A percentile compares a stretch with the other conserved stretches of the same genome.
These are phyloP conservation scores for Jatropha multifida DNA, from an alignment of 441 rosid genomes.

Conservation along the genomic window DNA sequence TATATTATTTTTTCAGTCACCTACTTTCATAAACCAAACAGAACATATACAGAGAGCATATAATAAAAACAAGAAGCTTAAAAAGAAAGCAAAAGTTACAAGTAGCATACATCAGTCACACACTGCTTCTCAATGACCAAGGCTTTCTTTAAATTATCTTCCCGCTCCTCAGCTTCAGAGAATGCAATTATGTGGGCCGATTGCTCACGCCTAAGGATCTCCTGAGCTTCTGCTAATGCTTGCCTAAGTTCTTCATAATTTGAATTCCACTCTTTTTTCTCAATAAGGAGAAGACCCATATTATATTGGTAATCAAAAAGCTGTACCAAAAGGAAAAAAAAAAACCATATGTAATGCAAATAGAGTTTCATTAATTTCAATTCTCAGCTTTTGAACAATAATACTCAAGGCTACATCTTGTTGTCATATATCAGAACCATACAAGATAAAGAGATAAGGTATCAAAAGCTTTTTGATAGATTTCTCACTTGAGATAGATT, in stretches of 20 bases:
- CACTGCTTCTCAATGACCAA: conserved; percentile 57
- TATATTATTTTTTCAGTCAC: background rate
- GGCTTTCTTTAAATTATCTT: conserved; percentile 64
- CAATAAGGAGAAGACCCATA: conserved; percentile 88
- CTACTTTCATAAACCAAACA: background rate
- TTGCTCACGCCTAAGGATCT: conserved; percentile 77
- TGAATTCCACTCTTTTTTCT: conserved; percentile 69
- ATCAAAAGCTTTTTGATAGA: background rate
- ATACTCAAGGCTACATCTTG: background rate
- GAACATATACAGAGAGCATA: background rate
- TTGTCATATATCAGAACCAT: conserved; percentile 1
- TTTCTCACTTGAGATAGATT: background rate
- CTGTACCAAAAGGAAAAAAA: conserved; percentile 32
- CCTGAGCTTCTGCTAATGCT: conserved; percentile 55
- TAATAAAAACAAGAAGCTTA: conserved; percentile 2
- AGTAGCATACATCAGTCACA: conserved; percentile 57
- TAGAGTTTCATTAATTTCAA: background rate
- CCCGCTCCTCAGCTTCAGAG: conserved; percentile 66
- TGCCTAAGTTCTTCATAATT: conserved; percentile 50
- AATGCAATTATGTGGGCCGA: conserved; percentile 55
- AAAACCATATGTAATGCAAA: background rate
- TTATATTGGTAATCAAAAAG: conserved; percentile 80
- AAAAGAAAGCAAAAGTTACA: conserved; percentile 2
- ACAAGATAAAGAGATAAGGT: background rate
- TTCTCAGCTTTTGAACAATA: conserved; percentile 1